Base-by-base conservation (phyloP, 495 filamentous ascomycete species). In the Daldinia decipiens region DNA sequence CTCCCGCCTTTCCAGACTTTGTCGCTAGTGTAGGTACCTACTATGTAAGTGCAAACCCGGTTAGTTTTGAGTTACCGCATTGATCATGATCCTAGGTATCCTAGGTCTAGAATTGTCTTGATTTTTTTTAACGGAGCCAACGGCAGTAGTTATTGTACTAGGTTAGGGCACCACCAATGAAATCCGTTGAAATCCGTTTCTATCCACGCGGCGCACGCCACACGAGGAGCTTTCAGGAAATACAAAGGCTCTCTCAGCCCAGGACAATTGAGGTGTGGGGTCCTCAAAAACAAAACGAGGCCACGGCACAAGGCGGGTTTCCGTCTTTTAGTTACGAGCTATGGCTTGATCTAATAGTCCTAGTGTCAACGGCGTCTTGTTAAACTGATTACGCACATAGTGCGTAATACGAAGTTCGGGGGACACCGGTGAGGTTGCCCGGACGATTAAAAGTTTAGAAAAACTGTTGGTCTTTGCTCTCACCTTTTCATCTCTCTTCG, bases 401-500 rank as follows among this genome's bases (percentile, higher is more conserved):
- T 34, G 27, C 5, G 54, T 8, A 21, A 47, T 47, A 47, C 9
- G 43, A 17, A 40, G 19, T 21, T 47, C 8, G 17, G 8, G 39
- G 34, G 34, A 6, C n/a, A 40, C 5, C 43, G 17, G 17, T 47
- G 17, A 24, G 9, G 17, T 47, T 47, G 43, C 19, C 17, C 4
- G 3, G 43, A 9, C 2, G 17, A 47, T 24, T 17, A 47, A 24
- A 24, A 47, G 5, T 21, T 56, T 53, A 8, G 12, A 54, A 21
- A 57, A 62, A 70, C 61, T 15, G 51, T 54, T 70, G 57, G 67
- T 47, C 61, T 31, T 62, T 71, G 67, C 67, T 43, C 43, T 43
- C 43, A 6, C n/a, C 6, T 47, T 47, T 24, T 47, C n/a, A 40
- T 40, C 39, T 2, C 17, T 40, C 15, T 40, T 40, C 1, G 15